Conservation (phyloP, 768 basidiomycete species). For the Coprinopsis cinerea region DNA sequence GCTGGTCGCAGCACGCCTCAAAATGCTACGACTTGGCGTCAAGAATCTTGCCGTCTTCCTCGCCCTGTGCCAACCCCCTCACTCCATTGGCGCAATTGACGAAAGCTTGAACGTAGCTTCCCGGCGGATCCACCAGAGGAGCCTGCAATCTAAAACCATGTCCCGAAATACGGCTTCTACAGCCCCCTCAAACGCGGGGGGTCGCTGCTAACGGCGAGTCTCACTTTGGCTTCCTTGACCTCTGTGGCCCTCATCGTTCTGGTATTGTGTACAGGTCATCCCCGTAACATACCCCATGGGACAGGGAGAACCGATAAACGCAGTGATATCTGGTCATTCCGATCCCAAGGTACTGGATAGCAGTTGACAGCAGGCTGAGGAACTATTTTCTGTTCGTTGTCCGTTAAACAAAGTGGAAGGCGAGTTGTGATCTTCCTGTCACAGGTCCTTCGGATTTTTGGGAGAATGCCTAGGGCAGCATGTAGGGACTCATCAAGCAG, state of each 20-base stretch:
- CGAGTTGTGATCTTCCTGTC: no score
- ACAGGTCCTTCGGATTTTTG: slow-evolving; percentile 67
- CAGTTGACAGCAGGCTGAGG: slow-evolving; percentile 65
- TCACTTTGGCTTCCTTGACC: background rate
- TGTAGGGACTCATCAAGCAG: slow-evolving; percentile 58
- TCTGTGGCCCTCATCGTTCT: no score
- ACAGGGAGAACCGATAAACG: slow-evolving; percentile 83
- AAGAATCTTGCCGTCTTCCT: no score
- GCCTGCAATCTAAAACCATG: no score
- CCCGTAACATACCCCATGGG: slow-evolving; percentile 58
- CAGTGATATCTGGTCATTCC: slow-evolving; percentile 73
- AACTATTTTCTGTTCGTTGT: slow-evolving; percentile 75
- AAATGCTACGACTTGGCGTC: no score
- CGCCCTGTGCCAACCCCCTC: no score
- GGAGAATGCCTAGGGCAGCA: slow-evolving; percentile 84
- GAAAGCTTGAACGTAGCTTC: no score
- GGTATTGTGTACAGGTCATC: slow-evolving; percentile 34
- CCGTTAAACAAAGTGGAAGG: background rate
- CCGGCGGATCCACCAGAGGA: no score
- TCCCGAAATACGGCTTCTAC: slow-evolving; percentile 56
- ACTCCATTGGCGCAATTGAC: no score
- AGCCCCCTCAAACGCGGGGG: slow-evolving; percentile 55
- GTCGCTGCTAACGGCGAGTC: slow-evolving; percentile 62
- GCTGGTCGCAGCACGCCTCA: no score
- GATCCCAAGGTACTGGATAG: slow-evolving; percentile 63